Conservation (phyloP, 2,329 filamentous ascomycete genomes). For the Plenodomus biglobosus region DNA sequence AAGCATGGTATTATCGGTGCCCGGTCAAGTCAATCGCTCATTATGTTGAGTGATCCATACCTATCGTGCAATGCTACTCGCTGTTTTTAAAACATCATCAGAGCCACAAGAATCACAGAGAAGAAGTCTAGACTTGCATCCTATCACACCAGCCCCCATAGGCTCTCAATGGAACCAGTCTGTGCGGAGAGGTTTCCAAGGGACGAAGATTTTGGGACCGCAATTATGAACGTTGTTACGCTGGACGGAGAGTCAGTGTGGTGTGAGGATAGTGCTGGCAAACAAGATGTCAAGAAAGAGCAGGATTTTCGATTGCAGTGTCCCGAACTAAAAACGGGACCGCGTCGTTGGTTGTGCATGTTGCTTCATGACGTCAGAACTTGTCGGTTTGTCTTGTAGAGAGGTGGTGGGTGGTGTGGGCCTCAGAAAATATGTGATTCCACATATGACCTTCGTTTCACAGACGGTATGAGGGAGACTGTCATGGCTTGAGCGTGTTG, state of each 20-base stretch:
- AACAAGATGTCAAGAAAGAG: slow-evolving; percentile 45
- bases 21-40: no score
- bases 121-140: slow-evolving; percentile 57
- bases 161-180: slow-evolving; percentile 54
- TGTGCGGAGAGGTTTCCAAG: slow-evolving; percentile 56
- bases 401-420: slow-evolving; percentile 40
- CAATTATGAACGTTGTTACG: slow-evolving; percentile 53
- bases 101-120: no score
- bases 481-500: slow-evolving; percentile 50
- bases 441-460: not conserved
- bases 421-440: not conserved
- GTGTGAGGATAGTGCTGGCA: slow-evolving; percentile 29
- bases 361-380: slow-evolving; percentile 50
- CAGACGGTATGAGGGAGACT: slow-evolving; percentile 17
- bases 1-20: no score
- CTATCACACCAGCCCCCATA: slow-evolving; percentile 55
- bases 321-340: slow-evolving; percentile 58
- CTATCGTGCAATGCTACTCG: slow-evolving; percentile 42
- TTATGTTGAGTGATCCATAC: no score
- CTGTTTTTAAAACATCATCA: not conserved
- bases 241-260: slow-evolving; percentile 33
- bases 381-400: slow-evolving; percentile 38
- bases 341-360: slow-evolving; percentile 29
- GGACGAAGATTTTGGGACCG: slow-evolving; percentile 56
- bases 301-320: slow-evolving; percentile 28